These are phyloP conservation scores for Gnaphalium uliginosum DNA, from an alignment of 129 eudicot genomes.

Conservation along the genomic window DNA sequence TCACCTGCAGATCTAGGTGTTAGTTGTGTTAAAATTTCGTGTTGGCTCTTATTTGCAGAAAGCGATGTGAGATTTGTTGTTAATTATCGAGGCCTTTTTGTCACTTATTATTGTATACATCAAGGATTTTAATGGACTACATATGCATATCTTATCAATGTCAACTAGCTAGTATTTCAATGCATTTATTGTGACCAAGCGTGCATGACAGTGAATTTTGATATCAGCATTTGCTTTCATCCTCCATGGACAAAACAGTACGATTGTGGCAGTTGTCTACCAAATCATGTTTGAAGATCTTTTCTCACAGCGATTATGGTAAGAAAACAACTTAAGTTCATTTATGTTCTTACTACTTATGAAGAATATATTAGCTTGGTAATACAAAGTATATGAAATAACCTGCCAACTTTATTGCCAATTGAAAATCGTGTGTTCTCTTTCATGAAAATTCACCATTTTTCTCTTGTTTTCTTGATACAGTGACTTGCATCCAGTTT, in stretches of 20 bases:
- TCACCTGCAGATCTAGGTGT: not conserved
- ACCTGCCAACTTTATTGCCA: not conserved
- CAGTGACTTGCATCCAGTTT: conserved; percentile 99
- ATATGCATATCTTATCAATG: not conserved
- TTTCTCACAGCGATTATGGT: conserved; percentile 99
- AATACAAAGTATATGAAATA: no score
- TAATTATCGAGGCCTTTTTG: not conserved
- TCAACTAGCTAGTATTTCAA: not conserved
- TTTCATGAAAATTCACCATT: not conserved
- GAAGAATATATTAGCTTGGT: not conserved
- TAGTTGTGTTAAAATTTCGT: conserved; percentile 1
- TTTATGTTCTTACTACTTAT: conserved; percentile 2
- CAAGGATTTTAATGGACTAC: not conserved
- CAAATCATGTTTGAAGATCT: conserved; percentile 88
- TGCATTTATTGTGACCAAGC: conserved; percentile 13
- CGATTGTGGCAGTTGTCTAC: conserved; percentile 89
- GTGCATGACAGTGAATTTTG: not conserved
- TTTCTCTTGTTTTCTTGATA: conserved; percentile 23
- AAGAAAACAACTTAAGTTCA: conserved; percentile 21
- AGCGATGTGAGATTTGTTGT: conserved; percentile 9
- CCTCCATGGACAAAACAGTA: conserved; percentile 99
- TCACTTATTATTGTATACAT: not conserved
- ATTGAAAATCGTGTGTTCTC: not conserved
- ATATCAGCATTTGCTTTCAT: conserved; percentile 91
- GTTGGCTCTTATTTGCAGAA: conserved; percentile 9